Percentiles rank a stretch among this genome's conserved stretches.
Evolutionary conservation across 768 basidiomycete species (phyloP).

Genomic region (Amanita inopinata): DNA sequence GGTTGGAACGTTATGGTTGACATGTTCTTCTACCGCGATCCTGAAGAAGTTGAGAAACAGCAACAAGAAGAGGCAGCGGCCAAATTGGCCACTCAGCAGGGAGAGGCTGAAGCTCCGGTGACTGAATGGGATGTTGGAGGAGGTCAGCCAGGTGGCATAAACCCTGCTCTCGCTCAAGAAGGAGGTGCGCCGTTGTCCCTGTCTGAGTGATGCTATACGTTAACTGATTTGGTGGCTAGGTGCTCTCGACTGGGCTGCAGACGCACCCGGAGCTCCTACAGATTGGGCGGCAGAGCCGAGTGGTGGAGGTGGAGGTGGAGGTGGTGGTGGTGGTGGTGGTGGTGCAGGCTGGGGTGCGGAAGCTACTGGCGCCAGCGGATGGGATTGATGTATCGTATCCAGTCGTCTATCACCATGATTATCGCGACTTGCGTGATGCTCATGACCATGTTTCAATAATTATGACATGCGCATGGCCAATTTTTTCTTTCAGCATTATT

Average conservation of each 20-base stretch:
- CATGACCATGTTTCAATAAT: neutral
- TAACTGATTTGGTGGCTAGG: slow-evolving; percentile 24
- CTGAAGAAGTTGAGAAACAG: slow-evolving; percentile 98
- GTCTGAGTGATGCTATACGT: neutral
- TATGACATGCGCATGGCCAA: neutral
- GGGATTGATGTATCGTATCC: slow-evolving; percentile 23
- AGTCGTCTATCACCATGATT: neutral
- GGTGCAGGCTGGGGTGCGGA: slow-evolving; percentile 23
- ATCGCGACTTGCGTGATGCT: neutral
- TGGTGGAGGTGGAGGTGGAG: slow-evolving; percentile 31
- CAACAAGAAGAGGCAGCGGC: slow-evolving; percentile 89
- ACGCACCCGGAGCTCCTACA: slow-evolving; percentile 38
- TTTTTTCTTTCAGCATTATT: neutral
- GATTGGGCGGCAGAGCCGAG: slow-evolving; percentile 89
- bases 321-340: slow-evolving; percentile 30
- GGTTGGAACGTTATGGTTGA: slow-evolving; percentile 99
- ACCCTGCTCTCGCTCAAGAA: slow-evolving; percentile 65
- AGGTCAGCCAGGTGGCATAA: slow-evolving; percentile 60
- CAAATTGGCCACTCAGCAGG: slow-evolving; percentile 59
- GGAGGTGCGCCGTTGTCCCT: slow-evolving; percentile 30
- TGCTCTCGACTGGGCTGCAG: slow-evolving; percentile 81
- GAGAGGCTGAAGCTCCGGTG: slow-evolving; percentile 38
- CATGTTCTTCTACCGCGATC: slow-evolving; percentile 99
- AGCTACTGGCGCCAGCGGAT: slow-evolving; percentile 22
- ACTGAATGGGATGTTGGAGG: slow-evolving; percentile 75